Percentiles rank a stretch among this genome's conserved stretches.
Conservation (phyloP, 208 protist species). For the Borovskyia barvae region DNA sequence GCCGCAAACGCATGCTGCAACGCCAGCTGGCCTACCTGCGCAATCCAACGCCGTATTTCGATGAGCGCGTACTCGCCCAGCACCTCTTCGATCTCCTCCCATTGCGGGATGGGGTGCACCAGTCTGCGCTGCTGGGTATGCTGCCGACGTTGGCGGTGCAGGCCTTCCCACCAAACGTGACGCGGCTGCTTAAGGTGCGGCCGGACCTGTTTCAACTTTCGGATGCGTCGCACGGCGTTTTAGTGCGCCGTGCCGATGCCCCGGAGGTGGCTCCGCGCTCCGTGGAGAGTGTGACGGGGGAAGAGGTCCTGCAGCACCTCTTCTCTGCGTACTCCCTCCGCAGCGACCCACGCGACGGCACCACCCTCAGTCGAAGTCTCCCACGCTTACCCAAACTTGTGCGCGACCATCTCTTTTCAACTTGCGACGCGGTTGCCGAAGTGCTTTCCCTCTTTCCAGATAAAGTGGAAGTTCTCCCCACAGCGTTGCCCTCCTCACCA, state of each 20-base stretch:
- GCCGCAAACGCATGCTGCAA: constrained; percentile 38
- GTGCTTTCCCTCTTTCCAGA: constrained; percentile 62
- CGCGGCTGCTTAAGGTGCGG: constrained; percentile 15
- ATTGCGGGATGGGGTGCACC: constrained; percentile 21
- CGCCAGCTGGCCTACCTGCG: constrained; percentile 59
- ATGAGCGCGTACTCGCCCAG: constrained; percentile 69
- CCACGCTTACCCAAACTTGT: constrained; percentile 34
- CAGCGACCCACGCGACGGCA: constrained; percentile 53
- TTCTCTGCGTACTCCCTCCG: constrained; percentile 56
- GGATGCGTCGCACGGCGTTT: constrained; percentile 29
- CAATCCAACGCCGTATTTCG: constrained; percentile 64
- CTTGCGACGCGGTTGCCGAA: constrained; percentile 57
- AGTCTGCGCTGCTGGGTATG: constrained; percentile 24
- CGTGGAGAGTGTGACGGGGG: constrained; percentile 32
- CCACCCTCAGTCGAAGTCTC: constrained; percentile 52
- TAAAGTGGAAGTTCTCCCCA: constrained; percentile 59
- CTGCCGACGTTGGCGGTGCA: constrained; percentile 22
- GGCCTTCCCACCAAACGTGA: constrained; percentile 26
- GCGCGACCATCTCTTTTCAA: constrained; percentile 37
- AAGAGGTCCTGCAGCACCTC: constrained; percentile 75
- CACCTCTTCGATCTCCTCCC: constrained; percentile 77
- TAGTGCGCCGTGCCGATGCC: constrained; percentile 75
- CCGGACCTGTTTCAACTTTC: constrained; percentile 20
- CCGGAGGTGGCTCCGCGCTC: constrained; percentile 10
- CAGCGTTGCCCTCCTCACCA: neutral